Evolutionary conservation across 208 protist species (phyloP).

Genomic region (Leishmania amazonensis): DNA sequence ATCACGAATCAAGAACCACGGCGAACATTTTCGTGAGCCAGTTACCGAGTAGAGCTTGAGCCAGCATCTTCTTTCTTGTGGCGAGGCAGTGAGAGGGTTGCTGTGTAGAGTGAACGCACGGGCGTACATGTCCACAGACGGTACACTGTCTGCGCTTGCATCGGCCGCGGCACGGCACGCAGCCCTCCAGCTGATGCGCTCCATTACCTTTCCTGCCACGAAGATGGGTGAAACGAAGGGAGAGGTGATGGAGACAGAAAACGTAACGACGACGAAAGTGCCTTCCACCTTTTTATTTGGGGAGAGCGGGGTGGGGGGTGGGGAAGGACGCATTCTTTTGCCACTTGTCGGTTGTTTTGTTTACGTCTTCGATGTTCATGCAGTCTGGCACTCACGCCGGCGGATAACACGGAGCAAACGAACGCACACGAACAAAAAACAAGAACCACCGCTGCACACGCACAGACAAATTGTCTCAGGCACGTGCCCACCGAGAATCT

Average conservation of each 20-base stretch:
- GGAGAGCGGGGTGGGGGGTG: no score
- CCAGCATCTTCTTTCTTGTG: no score
- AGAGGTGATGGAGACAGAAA: background rate
- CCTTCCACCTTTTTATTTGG: background rate
- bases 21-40: background rate
- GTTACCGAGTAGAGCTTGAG: background rate
- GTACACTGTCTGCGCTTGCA: background rate
- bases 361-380: background rate
- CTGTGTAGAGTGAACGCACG: background rate
- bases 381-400: background rate
- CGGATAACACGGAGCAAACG: background rate
- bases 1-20: background rate
- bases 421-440: background rate
- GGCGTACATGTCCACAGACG: background rate
- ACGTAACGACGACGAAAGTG: background rate
- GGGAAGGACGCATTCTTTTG: no score
- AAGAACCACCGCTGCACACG: no score
- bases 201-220: background rate
- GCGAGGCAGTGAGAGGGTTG: background rate
- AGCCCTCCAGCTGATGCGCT: background rate
- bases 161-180: no score
- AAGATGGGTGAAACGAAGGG: background rate
- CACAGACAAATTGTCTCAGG: background rate
- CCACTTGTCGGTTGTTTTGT: background rate
- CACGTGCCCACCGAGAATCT: background rate